A percentile compares a stretch with the other conserved stretches of the same genome.
Evolutionary conservation across 495 filamentous ascomycete genomes (phyloP).

Genomic region (Tuber borchii): DNA sequence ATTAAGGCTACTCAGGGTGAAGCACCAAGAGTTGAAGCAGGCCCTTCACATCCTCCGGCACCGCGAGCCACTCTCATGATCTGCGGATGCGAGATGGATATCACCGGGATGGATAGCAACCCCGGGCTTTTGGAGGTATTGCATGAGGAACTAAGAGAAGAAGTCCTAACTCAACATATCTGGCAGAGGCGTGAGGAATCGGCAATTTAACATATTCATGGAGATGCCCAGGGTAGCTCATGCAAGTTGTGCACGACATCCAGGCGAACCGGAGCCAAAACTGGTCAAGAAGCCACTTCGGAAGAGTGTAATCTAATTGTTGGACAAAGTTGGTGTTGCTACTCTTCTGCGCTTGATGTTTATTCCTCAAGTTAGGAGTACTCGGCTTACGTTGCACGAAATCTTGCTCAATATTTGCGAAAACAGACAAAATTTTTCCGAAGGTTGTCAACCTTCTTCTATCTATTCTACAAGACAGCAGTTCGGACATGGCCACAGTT

Average conservation of each 20-base stretch:
- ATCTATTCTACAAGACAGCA: constrained; percentile 94
- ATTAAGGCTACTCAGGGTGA: constrained; percentile 57
- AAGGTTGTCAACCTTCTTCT: constrained; percentile 92
- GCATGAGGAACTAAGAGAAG: constrained; percentile 89
- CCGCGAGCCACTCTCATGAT: constrained; percentile 69
- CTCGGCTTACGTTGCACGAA: constrained; percentile 70
- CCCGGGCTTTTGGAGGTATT: constrained; percentile 86
- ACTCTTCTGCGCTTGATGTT: constrained; percentile 96
- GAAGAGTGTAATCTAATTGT: constrained; percentile 82
- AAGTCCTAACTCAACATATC: constrained; percentile 84
- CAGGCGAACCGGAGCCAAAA: constrained; percentile 43
- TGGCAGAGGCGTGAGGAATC: constrained; percentile 67
- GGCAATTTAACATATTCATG: constrained; percentile 54
- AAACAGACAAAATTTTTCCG: constrained; percentile 84
- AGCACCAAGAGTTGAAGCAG: constrained; percentile 44
- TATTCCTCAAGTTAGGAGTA: constrained; percentile 76
- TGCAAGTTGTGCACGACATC: constrained; percentile 47
- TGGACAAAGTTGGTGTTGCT: constrained; percentile 91
- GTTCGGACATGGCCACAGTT: constrained; percentile 81
- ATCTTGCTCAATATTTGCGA: constrained; percentile 84
- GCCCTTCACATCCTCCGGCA: constrained; percentile 49
- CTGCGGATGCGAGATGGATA: constrained; percentile 75
- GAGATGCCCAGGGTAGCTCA: constrained; percentile 50
- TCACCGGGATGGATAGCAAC: constrained; percentile 90
- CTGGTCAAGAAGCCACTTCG: constrained; percentile 61